phyloP scores from a whole-genome alignment of 2,329 filamentous ascomycete genomes.

The Macrophomina phaseolina region DNA sequence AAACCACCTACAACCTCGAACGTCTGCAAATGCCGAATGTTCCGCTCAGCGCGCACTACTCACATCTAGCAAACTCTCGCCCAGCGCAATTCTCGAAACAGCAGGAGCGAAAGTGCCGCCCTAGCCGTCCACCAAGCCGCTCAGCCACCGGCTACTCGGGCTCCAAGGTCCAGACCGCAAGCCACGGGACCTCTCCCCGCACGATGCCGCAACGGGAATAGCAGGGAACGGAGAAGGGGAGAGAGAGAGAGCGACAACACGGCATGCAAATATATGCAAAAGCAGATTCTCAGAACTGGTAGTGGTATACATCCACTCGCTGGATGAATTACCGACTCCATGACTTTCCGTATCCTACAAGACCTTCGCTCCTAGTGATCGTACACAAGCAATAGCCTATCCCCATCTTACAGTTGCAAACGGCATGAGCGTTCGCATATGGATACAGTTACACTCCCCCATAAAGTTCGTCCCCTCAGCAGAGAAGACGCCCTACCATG shows the following conservation, averaged over 20 bases:
- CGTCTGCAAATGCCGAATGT: conserved; percentile 11
- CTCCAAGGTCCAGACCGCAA: neutral
- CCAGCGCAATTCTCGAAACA: neutral
- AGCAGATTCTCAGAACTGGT: too few relatives aligned
- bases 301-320: too few relatives aligned
- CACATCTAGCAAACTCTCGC: neutral
- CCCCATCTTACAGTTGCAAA: neutral
- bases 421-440: neutral
- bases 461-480: neutral
- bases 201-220: neutral
- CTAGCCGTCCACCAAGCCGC: neutral
- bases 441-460: neutral
- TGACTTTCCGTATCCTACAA: neutral
- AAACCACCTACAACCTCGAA: conserved; percentile 3
- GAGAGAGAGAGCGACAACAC: too few relatives aligned
- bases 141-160: neutral
- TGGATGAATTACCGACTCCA: neutral
- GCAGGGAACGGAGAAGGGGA: neutral
- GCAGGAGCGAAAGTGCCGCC: neutral
- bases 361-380: neutral
- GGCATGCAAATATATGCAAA: too few relatives aligned
- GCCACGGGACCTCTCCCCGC: neutral
- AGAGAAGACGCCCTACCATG: too few relatives aligned
- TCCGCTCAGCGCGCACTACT: neutral
- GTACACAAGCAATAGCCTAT: neutral